Conservation (phyloP, 2,329 filamentous ascomycete species). For the Microdochium trichocladiopsis region DNA sequence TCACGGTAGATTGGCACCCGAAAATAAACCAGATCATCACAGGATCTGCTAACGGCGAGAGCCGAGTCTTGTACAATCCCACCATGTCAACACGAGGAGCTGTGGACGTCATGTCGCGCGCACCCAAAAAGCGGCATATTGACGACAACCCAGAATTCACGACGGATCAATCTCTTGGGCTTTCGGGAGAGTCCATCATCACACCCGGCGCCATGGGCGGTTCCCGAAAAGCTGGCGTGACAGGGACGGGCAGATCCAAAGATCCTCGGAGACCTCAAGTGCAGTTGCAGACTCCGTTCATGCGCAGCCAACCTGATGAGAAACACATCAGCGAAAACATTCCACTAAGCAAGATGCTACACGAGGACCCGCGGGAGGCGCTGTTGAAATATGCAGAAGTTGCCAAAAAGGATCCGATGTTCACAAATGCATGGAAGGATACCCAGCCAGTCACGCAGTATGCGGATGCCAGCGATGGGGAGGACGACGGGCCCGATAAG, state of each 20-base stretch:
- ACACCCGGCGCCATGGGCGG: conserved; percentile 54
- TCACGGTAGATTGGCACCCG: conserved; percentile 84
- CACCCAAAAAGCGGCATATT: conserved; percentile 89
- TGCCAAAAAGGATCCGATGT: conserved; percentile 86
- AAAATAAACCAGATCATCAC: conserved; percentile 96
- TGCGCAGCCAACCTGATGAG: conserved; percentile 83
- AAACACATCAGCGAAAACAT: conserved; percentile 84
- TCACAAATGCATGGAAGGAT: conserved; percentile 86
- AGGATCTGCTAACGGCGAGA: conserved; percentile 84
- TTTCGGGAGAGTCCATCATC: conserved; percentile 78
- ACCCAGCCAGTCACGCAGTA: conserved; percentile 93
- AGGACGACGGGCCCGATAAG: conserved; percentile 59
- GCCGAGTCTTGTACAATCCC: conserved; percentile 86
- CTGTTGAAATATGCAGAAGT: conserved; percentile 92
- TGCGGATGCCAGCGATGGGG: conserved; percentile 80
- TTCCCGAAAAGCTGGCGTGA: conserved; percentile 60
- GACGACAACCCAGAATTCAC: conserved; percentile 88
- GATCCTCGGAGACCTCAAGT: conserved; percentile 84
- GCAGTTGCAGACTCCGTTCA: conserved; percentile 80
- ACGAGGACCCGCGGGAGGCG: conserved; percentile 93
- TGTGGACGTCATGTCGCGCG: conserved; percentile 82
- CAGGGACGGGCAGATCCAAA: conserved; percentile 65
- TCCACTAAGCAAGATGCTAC: conserved; percentile 83
- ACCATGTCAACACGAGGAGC: conserved; percentile 75
- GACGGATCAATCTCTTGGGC: conserved; percentile 71